Conservation (phyloP, 2,329 filamentous ascomycete genomes). For the Boeremia lycopersici region DNA sequence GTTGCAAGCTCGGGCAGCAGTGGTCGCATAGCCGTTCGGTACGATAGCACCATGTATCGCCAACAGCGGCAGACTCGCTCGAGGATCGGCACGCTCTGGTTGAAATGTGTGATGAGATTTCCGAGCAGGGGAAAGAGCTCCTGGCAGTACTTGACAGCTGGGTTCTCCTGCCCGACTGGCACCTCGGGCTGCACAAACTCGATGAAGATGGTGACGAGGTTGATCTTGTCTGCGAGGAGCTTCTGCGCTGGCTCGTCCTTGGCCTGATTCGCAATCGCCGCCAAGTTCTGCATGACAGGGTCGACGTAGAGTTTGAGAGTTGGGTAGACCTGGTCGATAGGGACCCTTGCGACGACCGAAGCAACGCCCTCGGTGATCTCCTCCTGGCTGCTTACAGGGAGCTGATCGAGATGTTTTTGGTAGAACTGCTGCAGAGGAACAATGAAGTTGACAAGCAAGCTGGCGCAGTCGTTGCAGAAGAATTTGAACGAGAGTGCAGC, state of each 20-base stretch:
- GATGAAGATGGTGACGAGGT: conserved; percentile 89
- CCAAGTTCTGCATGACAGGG: conserved; percentile 82
- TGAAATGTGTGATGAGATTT: conserved; percentile 86
- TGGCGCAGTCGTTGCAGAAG: conserved; percentile 93
- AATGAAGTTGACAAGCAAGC: conserved; percentile 82
- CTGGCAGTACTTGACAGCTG: conserved; percentile 93
- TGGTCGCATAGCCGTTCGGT: conserved; percentile 85
- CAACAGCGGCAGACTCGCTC: conserved; percentile 94
- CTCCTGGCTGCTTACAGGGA: conserved; percentile 87
- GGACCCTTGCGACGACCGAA: conserved; percentile 86
- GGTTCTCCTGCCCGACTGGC: conserved; percentile 72
- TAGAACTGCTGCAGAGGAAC: conserved; percentile 91
- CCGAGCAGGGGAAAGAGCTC: conserved; percentile 89
- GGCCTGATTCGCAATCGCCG: conserved; percentile 84
- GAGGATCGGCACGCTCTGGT: conserved; percentile 83
- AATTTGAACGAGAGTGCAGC: conserved; percentile 95
- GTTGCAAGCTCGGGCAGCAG: conserved; percentile 84
- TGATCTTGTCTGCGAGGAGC: conserved; percentile 88
- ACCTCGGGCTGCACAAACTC: conserved; percentile 78
- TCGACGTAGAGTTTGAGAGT: conserved; percentile 93
- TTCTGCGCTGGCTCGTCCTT: conserved; percentile 82
- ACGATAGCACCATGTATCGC: conserved; percentile 96
- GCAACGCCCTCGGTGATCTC: conserved; percentile 97
- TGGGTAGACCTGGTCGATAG: conserved; percentile 77
- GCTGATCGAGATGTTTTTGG: conserved; percentile 81